Evolutionary conservation across 106 monocot species (phyloP), one percentile per base, ranked within the genome.

Genomic region (Dendrobium catenatum): DNA sequence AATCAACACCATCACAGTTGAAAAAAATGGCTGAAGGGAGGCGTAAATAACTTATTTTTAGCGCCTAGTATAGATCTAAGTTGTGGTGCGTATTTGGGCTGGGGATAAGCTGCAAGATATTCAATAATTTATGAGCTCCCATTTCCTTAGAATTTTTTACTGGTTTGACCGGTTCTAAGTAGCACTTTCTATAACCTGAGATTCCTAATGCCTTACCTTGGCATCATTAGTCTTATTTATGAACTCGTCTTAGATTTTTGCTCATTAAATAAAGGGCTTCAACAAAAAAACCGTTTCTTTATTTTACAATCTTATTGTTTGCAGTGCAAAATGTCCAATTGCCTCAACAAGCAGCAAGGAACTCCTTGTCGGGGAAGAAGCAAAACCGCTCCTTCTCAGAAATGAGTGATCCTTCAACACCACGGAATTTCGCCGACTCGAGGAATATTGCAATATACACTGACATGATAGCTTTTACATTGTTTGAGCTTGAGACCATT

Each of bases 401-500:
- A 77, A 78, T 84, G 64, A 94, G 91, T 72, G 91, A 91, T 76
- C 81, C 90, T 4, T 87, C 87, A 0, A 90, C 87, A 6, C 89
- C 87, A 41, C 78, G 93, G 20, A 87, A 85, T 67, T 76, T 93
- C 29, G 93, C 92, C 51, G 93, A 96, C 66, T 88, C 96, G 1
- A 93, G 84, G 55, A 96, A 96, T 72, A 90, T 96, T 58, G 83
- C 90, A 33, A 90, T 96, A 80, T 96, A 96, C 88, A 94, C 88
- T 26, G 88, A 94, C 81, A 85, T 96, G 72, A 96, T 96, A 24
- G 85, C 91, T 0, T 96, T 96, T 83, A 90, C 96, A 49, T 79
- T 96, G 83, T 96, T 92, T 58, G 96, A 96, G 83, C 94, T 96
- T 13, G 96, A 96, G 82, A 96, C 93, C 0, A 96, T 96, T 22